These are phyloP conservation scores for Penicillium bovifimosum DNA, from an alignment of 495 filamentous ascomycete genomes.

Conservation along the genomic window DNA sequence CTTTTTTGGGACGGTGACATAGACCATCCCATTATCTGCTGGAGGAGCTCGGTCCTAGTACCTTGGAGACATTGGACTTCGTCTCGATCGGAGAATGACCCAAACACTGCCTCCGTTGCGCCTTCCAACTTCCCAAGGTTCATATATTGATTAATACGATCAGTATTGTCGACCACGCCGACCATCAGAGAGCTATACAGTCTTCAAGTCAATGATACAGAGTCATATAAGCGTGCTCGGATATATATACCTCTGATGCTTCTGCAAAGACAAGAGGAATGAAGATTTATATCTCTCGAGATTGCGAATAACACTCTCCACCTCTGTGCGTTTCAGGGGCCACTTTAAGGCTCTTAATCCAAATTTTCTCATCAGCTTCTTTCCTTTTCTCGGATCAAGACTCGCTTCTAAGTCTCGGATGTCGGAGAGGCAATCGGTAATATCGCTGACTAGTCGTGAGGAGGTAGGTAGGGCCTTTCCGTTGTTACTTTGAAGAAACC, in stretches of 20 bases:
- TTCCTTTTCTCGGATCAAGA: constrained; percentile 22
- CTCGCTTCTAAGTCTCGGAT: constrained; percentile 22
- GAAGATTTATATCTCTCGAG: constrained; percentile 28
- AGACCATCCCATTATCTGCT: constrained; percentile 29
- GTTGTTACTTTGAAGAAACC: constrained; percentile 14
- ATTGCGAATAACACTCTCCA: constrained; percentile 18
- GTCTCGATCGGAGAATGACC: constrained; percentile 22
- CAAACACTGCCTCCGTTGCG: constrained; percentile 17
- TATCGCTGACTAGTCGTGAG: constrained; percentile 14
- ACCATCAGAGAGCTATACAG: constrained; percentile 19
- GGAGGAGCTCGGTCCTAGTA: constrained; percentile 31
- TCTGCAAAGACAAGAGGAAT: constrained; percentile 26
- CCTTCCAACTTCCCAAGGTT: constrained; percentile 13
- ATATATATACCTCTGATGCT: constrained; percentile 24
- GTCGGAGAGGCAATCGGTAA: constrained; percentile 22
- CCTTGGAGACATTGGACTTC: constrained; percentile 26
- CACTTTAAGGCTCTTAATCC: constrained; percentile 28
- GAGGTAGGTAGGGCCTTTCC: constrained; percentile 14
- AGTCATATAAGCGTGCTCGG: constrained; percentile 7
- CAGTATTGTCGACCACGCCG: constrained; percentile 4
- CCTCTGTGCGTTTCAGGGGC: constrained; percentile 24
- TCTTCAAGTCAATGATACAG: constrained; percentile 10
- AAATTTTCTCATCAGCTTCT: constrained; percentile 23
- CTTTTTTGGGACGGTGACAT: constrained; percentile 4
- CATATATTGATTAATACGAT: constrained; percentile 7